phyloP scores from a whole-genome alignment of 2,329 filamentous ascomycete genomes.

The Clarireedia sp. region DNA sequence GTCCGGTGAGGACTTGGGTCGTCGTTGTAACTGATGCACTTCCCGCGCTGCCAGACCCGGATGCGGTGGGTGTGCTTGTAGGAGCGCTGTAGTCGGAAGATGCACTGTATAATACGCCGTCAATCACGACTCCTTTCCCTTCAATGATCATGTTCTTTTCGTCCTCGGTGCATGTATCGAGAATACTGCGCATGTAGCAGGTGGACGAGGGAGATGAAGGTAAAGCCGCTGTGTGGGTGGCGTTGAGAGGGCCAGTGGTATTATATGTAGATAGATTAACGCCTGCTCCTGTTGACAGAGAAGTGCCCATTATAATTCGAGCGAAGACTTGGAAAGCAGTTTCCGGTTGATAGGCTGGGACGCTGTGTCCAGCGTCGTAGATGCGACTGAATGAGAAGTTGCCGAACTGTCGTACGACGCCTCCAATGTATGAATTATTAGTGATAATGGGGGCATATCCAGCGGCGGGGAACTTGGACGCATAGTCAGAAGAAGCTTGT shows the following conservation, averaged over 20 bases:
- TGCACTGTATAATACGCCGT: slow-evolving; percentile 46
- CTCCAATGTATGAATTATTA: slow-evolving; percentile 60
- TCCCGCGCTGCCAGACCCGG: slow-evolving; percentile 7
- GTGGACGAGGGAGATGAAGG: slow-evolving; percentile 41
- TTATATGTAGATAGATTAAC: slow-evolving; percentile 45
- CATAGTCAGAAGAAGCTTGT: slow-evolving; percentile 39
- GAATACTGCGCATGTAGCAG: slow-evolving; percentile 55
- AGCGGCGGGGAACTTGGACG: slow-evolving; percentile 50
- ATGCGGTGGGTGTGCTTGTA: slow-evolving; percentile 13
- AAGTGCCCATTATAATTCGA: slow-evolving; percentile 46
- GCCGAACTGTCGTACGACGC: slow-evolving; percentile 67
- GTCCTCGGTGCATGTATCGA: slow-evolving; percentile 44
- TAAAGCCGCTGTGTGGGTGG: slow-evolving; percentile 47
- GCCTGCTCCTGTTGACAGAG: slow-evolving; percentile 41
- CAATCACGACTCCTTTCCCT: slow-evolving; percentile 48
- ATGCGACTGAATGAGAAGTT: slow-evolving; percentile 63
- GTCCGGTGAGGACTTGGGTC: slow-evolving; percentile 27
- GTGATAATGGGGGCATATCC: slow-evolving; percentile 67
- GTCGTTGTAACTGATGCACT: slow-evolving; percentile 23
- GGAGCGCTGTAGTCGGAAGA: slow-evolving; percentile 34
- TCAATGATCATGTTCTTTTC: slow-evolving; percentile 40
- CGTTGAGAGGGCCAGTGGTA: slow-evolving; percentile 49
- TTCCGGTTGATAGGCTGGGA: slow-evolving; percentile 47
- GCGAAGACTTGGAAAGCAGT: slow-evolving; percentile 48
- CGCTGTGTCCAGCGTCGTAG: slow-evolving; percentile 60